phyloP scores from a whole-genome alignment of 148 eudicot species.

The Nepenthes gracilis region DNA sequence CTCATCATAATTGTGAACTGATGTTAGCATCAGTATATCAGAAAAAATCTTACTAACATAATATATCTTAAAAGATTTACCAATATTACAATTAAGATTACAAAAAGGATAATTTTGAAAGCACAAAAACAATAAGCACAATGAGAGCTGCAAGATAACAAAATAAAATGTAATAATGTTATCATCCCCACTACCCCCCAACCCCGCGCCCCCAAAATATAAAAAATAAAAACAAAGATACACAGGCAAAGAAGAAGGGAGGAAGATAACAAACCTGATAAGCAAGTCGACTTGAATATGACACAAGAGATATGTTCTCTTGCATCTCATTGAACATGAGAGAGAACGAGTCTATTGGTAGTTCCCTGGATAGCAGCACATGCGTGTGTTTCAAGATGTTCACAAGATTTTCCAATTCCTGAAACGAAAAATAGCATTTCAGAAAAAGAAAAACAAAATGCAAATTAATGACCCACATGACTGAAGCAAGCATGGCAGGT shows the following conservation, averaged over 20 bases:
- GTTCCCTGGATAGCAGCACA: slow-evolving; percentile 61
- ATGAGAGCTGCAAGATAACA: too few species aligned
- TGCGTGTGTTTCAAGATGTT: slow-evolving; percentile 73
- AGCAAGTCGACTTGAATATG: slow-evolving; percentile 97
- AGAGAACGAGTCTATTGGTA: slow-evolving; percentile 65
- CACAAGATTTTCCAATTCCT: slow-evolving; percentile 92
- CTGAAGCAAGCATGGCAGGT: not conserved
- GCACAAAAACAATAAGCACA: too few species aligned
- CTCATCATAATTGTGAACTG: too few species aligned
- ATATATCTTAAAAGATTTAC: too few species aligned
- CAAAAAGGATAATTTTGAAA: too few species aligned
- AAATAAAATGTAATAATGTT: too few species aligned
- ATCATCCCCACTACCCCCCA: too few species aligned
- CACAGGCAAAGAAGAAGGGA: not conserved
- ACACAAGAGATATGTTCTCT: slow-evolving; percentile 89
- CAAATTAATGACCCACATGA: not conserved
- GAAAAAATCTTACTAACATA: too few species aligned
- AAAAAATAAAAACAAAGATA: not conserved
- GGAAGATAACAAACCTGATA: slow-evolving; percentile 52
- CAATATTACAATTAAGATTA: too few species aligned
- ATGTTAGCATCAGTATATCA: too few species aligned
- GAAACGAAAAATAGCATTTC: slow-evolving; percentile 13
- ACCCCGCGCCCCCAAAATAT: not conserved
- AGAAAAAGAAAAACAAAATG: not conserved
- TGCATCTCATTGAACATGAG: slow-evolving; percentile 91